Conservation (phyloP, 306 rosid species). For the Quercus ilex region DNA sequence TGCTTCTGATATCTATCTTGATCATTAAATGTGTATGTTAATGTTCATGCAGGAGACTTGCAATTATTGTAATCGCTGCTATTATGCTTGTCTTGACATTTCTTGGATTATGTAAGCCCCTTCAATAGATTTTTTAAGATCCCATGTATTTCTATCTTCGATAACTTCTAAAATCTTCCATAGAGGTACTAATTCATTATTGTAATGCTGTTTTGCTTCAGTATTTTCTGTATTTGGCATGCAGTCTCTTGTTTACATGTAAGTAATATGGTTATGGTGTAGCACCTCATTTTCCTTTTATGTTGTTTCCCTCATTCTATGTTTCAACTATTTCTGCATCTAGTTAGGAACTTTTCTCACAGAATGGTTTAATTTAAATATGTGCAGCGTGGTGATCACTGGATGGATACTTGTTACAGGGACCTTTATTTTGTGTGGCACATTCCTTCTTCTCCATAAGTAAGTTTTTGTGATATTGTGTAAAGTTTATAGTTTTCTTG, state of each 20-base stretch:
- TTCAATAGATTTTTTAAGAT: constrained; percentile 7
- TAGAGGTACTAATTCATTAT: constrained; percentile 6
- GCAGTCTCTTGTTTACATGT: constrained; percentile 75
- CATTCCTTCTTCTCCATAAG: constrained; percentile 78
- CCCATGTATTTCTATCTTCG: background rate
- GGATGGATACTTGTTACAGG: constrained; percentile 92
- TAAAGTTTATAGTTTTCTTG: background rate
- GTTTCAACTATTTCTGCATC: background rate
- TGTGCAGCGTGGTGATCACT: constrained; percentile 74
- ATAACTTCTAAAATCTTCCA: background rate
- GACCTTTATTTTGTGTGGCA: constrained; percentile 73
- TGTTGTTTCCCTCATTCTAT: background rate
- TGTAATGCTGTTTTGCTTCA: constrained; percentile 28
- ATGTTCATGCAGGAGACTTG: constrained; percentile 53
- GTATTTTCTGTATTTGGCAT: constrained; percentile 81
- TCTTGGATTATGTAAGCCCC: constrained; percentile 77
- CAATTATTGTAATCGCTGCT: constrained; percentile 64
- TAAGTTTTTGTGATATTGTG: constrained; percentile 31
- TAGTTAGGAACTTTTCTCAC: constrained; percentile 12
- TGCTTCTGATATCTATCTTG: background rate
- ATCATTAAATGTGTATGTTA: background rate
- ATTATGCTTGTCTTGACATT: constrained; percentile 78
- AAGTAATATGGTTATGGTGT: constrained; percentile 26
- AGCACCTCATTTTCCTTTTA: background rate
- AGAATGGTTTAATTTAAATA: constrained; percentile 9